Evolutionary conservation across 306 rosid genomes (phyloP).

Genomic region (Vigna unguiculata): DNA sequence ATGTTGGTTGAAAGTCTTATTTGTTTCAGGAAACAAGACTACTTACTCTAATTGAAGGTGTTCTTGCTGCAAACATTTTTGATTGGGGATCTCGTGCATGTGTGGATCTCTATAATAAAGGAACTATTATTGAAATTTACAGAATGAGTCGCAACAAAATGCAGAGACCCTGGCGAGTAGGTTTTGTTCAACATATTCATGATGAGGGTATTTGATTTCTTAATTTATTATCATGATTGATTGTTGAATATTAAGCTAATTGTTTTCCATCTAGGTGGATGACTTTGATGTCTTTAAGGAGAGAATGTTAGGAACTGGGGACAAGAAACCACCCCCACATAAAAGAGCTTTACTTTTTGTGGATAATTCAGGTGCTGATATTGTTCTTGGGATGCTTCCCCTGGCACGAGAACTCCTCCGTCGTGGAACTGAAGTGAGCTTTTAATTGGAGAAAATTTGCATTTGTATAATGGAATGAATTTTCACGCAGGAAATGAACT

Average conservation of each 20-base stretch:
- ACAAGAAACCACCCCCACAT: conserved; percentile 63
- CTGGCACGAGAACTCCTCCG: conserved; percentile 86
- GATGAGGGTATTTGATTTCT: conserved; percentile 11
- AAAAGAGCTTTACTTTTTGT: conserved; percentile 86
- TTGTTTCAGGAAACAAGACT: conserved; percentile 75
- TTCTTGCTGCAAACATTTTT: conserved; percentile 88
- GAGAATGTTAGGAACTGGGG: conserved; percentile 78
- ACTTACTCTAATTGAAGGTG: conserved; percentile 85
- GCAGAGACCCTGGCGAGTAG: conserved; percentile 86
- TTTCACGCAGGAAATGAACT: background rate
- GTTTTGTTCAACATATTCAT: conserved; percentile 33
- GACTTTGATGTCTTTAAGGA: conserved; percentile 71
- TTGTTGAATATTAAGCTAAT: conserved; percentile 14
- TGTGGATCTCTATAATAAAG: conserved; percentile 86
- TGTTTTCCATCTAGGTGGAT: conserved; percentile 68
- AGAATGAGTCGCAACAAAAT: conserved; percentile 90
- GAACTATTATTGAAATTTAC: conserved; percentile 88
- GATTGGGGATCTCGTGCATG: conserved; percentile 95
- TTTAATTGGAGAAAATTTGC: conserved; percentile 11
- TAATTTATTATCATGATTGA: conserved; percentile 30
- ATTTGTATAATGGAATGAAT: background rate
- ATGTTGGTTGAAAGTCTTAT: conserved; percentile 26
- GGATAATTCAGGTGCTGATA: conserved; percentile 86
- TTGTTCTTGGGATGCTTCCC: conserved; percentile 93
- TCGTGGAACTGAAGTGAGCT: conserved; percentile 80